A percentile compares a stretch with the other conserved stretches of the same genome.
phyloP scores from a whole-genome alignment of 257 asterid genomes.

The Nicotiana undulata region DNA sequence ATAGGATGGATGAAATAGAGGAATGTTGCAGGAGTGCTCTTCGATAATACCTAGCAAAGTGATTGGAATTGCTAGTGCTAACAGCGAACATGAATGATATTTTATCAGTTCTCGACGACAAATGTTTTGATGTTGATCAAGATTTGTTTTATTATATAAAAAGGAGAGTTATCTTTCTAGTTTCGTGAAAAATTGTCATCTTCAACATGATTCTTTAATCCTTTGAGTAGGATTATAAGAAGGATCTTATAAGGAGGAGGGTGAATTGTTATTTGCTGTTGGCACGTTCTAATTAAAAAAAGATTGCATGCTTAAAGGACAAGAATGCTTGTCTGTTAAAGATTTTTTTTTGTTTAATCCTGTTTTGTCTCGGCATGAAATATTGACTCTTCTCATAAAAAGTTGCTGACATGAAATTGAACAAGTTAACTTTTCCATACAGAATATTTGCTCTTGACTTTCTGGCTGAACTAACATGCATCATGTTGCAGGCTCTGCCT shows the following conservation, averaged over 20 bases:
- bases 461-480: conserved; percentile 1
- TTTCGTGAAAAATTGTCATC: background rate
- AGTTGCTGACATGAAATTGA: background rate
- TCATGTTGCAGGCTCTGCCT: conserved; percentile 65
- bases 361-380: background rate
- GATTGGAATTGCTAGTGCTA: background rate
- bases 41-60: background rate
- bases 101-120: background rate
- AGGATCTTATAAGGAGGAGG: background rate
- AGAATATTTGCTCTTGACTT: background rate
- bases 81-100: background rate
- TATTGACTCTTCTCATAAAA: background rate
- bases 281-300: background rate
- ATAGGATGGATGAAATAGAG: too few relatives aligned
- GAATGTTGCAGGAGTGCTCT: too few relatives aligned
- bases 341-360: background rate
- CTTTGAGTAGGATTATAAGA: background rate
- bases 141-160: background rate
- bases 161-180: background rate
- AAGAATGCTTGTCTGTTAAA: background rate
- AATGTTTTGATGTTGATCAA: background rate
- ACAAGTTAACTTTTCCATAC: background rate
- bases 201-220: background rate
- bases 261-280: background rate
- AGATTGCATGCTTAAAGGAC: background rate